Base-by-base conservation (phyloP, 805 yeast species). In the Komagataella phaffii region DNA sequence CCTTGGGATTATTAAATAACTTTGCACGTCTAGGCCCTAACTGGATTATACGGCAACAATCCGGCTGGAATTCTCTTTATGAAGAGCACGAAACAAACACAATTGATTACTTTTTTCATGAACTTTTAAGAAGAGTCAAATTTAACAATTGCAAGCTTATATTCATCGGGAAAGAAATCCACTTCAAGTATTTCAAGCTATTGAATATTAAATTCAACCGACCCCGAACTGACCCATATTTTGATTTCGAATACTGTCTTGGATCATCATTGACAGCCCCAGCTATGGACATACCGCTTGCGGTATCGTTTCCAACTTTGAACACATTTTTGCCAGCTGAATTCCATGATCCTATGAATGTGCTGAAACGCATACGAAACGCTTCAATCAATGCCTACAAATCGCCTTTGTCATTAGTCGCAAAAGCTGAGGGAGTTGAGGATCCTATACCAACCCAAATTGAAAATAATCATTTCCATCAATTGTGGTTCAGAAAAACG, bases 401-500 rank as follows among this genome's bases (percentile, higher is more conserved):
- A 4, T 62, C 72, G 1, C 54, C 72, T 0, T 53, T 72, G 10
- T 62, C 67, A 10, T 70, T 61, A 46, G 56, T 7, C 5, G n/a
- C 48, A n/a, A 19, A 17, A 6, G 40, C 40, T 8, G 14, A 30
- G 14, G 40, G 40, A 2, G 8, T 30, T 30, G 40, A 30, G 14
- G 10, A 30, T 14, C 40, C 40, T 4, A 30, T 30, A 30, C 40
- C 40, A 10, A 14, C 14, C 5, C 40, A 30, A 30, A 8, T 30
- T 30, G 40, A 30, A 30, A 30, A 30, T 14, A 30, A 30, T 30
- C 5, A 6, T 10, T 30, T 30, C 24, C 23, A 48, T 18, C 45
- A 82, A 52, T 53, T 79, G 45, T 83, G 88, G 88, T 58, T 66
- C 5, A 72, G 40, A 30, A 30, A 30, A 14, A 30, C 40, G 4